These are phyloP conservation scores for Sonneratia caseolaris DNA, from an alignment of 345 rosid species.

Conservation along the genomic window DNA sequence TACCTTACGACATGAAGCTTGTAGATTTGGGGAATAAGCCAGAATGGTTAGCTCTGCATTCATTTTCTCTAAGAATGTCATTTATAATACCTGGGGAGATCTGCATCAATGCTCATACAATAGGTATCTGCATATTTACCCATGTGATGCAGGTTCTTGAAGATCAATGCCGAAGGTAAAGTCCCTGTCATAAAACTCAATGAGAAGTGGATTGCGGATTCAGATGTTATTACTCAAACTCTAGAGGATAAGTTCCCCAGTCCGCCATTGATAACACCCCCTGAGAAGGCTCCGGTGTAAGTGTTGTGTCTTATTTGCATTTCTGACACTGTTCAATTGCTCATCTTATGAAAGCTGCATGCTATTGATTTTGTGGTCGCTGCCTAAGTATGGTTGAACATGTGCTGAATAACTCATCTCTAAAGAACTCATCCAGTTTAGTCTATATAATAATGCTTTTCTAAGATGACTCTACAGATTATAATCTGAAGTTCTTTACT, in stretches of 20 bases:
- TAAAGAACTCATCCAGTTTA: neutral
- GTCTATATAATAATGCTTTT: too few species aligned
- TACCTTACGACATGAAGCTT: conserved; percentile 77
- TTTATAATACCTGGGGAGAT: neutral
- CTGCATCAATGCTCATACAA: neutral
- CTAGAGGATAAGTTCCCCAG: conserved; percentile 83
- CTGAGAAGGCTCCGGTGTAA: conserved; percentile 83
- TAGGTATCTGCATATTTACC: neutral
- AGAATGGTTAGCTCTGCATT: conserved; percentile 48
- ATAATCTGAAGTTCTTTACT: too few species aligned
- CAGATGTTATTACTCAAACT: conserved; percentile 73
- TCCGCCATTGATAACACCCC: conserved; percentile 68
- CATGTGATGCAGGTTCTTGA: conserved; percentile 52
- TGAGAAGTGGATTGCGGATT: conserved; percentile 89
- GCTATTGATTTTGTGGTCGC: neutral
- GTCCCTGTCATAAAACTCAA: conserved; percentile 79
- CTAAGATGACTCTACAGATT: too few species aligned
- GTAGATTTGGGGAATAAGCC: conserved; percentile 80
- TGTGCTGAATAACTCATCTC: neutral
- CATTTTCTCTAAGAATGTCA: neutral
- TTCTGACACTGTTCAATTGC: neutral
- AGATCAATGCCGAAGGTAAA: conserved; percentile 79
- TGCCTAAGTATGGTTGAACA: neutral
- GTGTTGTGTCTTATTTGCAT: conserved; percentile 4
- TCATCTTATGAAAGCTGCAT: neutral